Evolutionary conservation across 257 asterid genomes (phyloP).

Genomic region (Pogostemon cablin): DNA sequence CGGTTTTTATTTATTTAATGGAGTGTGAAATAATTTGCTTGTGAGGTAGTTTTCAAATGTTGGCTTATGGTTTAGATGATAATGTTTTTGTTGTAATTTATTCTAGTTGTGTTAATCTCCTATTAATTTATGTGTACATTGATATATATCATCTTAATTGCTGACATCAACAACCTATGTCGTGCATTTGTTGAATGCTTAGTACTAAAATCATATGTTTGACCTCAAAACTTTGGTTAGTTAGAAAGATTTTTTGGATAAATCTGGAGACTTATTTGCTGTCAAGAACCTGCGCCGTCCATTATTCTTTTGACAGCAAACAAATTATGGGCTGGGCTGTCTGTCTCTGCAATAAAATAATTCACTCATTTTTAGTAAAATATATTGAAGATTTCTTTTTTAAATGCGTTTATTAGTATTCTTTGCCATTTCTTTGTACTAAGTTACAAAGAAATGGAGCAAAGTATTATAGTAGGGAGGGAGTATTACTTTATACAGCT

Average conservation of each 20-base stretch:
- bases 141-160: neutral
- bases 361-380: too few relatives aligned
- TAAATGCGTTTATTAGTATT: too few relatives aligned
- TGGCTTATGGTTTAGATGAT: conserved; percentile 29
- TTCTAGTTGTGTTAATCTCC: conserved; percentile 15
- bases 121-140: neutral
- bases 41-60: conserved; percentile 29
- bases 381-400: too few relatives aligned
- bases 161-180: neutral
- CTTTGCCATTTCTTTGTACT: too few relatives aligned
- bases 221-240: neutral
- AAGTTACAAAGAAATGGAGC: too few relatives aligned
- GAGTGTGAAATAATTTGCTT: neutral
- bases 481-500: too few relatives aligned
- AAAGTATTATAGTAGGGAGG: too few relatives aligned
- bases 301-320: conserved; percentile 28
- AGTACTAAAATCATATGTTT: conserved; percentile 15
- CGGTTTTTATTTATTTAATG: too few relatives aligned
- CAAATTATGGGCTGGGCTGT: neutral
- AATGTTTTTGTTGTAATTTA: conserved; percentile 14
- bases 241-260: conserved; percentile 14
- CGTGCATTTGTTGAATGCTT: neutral
- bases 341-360: neutral
- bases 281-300: conserved; percentile 28
- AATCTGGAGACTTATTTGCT: conserved; percentile 19